These are phyloP conservation scores for Aspergillus ellipticus DNA, from an alignment of 495 filamentous ascomycete species.

Conservation along the genomic window DNA sequence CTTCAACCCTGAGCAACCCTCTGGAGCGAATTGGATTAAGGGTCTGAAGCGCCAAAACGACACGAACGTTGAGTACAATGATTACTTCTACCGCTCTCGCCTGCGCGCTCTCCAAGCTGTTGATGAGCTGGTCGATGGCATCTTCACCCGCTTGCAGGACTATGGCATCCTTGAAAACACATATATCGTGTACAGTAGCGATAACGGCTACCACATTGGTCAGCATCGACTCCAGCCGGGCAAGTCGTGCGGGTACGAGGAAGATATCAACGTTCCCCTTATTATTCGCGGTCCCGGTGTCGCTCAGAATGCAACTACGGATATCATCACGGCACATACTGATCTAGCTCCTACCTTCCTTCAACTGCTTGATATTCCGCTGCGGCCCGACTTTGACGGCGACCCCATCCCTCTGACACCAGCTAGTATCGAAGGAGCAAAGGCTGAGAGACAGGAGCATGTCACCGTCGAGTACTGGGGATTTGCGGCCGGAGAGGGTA, in stretches of 20 bases:
- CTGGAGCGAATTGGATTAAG: conserved; percentile 57
- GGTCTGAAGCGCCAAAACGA: conserved; percentile 41
- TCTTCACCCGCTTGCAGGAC: conserved; percentile 44
- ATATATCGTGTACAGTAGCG: conserved; percentile 61
- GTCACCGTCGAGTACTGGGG: conserved; percentile 59
- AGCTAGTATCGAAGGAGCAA: conserved; percentile 27
- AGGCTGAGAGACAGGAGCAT: conserved; percentile 42
- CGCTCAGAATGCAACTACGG: conserved; percentile 26
- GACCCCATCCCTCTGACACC: conserved; percentile 41
- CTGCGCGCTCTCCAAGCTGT: conserved; percentile 56
- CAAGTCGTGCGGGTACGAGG: conserved; percentile 61
- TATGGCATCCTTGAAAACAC: conserved; percentile 54
- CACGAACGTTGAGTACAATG: conserved; percentile 53
- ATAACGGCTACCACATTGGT: conserved; percentile 66
- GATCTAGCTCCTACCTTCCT: conserved; percentile 63
- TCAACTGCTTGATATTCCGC: conserved; percentile 30
- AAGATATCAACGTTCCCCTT: conserved; percentile 63
- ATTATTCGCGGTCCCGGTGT: conserved; percentile 52
- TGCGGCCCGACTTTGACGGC: conserved; percentile 49
- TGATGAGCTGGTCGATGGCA: conserved; percentile 56
- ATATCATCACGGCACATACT: conserved; percentile 56
- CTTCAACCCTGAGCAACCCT: conserved; percentile 50
- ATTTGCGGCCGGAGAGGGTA: conserved; percentile 40
- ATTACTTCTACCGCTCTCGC: conserved; percentile 56
- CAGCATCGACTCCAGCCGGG: conserved; percentile 64